These are phyloP conservation scores for Aspergillus brunneoviolaceus DNA, from an alignment of 2,329 filamentous ascomycete genomes.

Conservation along the genomic window DNA sequence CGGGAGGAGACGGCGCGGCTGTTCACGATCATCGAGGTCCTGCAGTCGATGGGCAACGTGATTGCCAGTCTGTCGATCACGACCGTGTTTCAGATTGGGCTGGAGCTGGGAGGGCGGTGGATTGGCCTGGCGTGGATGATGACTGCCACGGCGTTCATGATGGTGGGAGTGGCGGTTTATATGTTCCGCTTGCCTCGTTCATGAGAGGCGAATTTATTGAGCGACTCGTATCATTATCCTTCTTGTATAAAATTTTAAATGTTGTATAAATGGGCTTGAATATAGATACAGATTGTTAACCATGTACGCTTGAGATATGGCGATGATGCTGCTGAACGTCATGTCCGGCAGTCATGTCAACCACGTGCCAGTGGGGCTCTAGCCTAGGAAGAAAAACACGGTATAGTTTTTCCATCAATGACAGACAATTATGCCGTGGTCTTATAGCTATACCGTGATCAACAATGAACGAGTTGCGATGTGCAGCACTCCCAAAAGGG, in stretches of 20 bases:
- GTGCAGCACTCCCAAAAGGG: not conserved
- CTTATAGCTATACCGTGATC: not conserved
- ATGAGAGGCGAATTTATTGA: constrained; percentile 3
- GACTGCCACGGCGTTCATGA: constrained; percentile 34
- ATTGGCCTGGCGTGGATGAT: constrained; percentile 51
- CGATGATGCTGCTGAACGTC: not conserved
- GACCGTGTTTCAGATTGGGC: constrained; percentile 47
- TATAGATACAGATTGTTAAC: not conserved
- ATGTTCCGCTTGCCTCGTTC: constrained; percentile 25
- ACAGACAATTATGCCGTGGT: not conserved
- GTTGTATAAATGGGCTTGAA: not conserved
- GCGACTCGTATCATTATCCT: not conserved
- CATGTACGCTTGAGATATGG: not conserved
- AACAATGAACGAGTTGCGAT: not conserved
- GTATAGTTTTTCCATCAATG: not conserved
- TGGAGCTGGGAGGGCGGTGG: constrained; percentile 49
- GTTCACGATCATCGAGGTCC: constrained; percentile 51
- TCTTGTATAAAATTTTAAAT: not conserved
- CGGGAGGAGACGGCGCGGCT: constrained; percentile 50
- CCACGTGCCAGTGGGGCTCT: not conserved
- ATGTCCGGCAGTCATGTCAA: not conserved
- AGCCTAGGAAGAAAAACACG: not conserved
- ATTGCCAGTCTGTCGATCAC: constrained; percentile 50
- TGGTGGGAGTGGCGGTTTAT: constrained; percentile 32
- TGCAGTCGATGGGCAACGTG: constrained; percentile 49